Base-by-base conservation (phyloP, 2,329 filamentous ascomycete species). In the Albophoma yamanashiensis region DNA sequence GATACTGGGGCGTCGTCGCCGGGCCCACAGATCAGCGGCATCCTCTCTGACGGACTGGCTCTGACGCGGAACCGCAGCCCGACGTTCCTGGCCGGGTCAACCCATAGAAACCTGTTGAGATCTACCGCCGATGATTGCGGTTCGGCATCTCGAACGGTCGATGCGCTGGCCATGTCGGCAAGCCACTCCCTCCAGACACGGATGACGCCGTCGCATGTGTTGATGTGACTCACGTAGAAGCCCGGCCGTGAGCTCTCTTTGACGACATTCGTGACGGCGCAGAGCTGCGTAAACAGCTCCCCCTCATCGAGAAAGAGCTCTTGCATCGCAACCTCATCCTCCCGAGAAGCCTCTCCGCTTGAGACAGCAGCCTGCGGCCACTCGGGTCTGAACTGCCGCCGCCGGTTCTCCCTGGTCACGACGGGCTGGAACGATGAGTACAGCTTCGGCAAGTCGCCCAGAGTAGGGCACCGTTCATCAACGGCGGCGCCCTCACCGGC, bases 131-230 rank as follows among this genome's bases (percentile, higher is more conserved):
- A 58, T 3, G 57, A 45, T 5, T 38, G 20, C 4, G 52, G 17
- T 1, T 45, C 58, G 20, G 57, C 53, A 27, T 59, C 57, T 53
- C 42, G 47, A 9, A 52, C 15, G 25, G 40, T 36, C 2, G 59
- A 56, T 36, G 56, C 58, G 20, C 55, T 59, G 3, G 75, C 71
- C 65, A 71, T 68, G 34, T 78, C 73, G 7, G 78, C 77, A 42
- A 94, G 75, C 89, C 90, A 94, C 20, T 86, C 76, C 58, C 89
- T 81, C 80, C 85, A 92, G 0, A 94, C 78, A 36, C 89, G 80
- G 45, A 91, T 76, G 6, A 91, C 81, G 1, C 86, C 79, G 60
- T 92, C 86, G 59, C 84, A 82, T 45, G 93, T 76, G 50, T 84
- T 85, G 58, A 87, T 80, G 62, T 85, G 84, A 67, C 81, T 86